Evolutionary conservation across 345 rosid genomes (phyloP).

Genomic region (Erodium maritimum): DNA sequence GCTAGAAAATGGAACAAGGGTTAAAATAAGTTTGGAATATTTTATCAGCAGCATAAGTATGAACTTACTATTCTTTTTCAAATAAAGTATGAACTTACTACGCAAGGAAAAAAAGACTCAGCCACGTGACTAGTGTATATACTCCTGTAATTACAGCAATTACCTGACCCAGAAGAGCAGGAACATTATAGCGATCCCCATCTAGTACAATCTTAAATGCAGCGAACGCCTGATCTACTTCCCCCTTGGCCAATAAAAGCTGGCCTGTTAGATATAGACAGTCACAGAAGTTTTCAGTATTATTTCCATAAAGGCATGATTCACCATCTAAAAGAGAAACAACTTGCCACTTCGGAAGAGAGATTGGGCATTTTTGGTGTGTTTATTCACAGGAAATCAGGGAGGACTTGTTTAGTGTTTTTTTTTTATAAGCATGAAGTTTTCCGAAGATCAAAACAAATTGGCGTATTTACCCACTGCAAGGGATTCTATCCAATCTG

Average conservation of each 20-base stretch:
- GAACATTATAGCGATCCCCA: constrained; percentile 64
- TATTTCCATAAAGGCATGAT: neutral
- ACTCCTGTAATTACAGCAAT: neutral
- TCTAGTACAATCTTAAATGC: constrained; percentile 83
- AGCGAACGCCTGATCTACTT: constrained; percentile 76
- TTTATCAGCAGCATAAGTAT: too few relatives aligned
- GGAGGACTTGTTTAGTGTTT: too few relatives aligned
- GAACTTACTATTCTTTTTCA: too few relatives aligned
- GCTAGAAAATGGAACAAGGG: neutral
- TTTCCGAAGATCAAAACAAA: neutral
- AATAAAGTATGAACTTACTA: too few relatives aligned
- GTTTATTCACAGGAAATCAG: neutral
- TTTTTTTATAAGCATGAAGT: too few relatives aligned
- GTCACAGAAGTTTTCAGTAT: neutral
- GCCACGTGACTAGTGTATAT: neutral
- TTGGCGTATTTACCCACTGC: neutral
- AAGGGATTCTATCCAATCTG: neutral
- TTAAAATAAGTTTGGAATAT: neutral
- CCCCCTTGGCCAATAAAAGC: constrained; percentile 91
- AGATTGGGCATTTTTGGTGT: constrained; percentile 1
- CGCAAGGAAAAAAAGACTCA: neutral
- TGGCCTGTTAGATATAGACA: constrained; percentile 50
- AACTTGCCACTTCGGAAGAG: neutral
- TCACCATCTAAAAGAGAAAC: neutral
- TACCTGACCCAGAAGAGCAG: constrained; percentile 99